phyloP scores from a whole-genome alignment of 495 filamentous ascomycete species.

The Penicillium canescens region DNA sequence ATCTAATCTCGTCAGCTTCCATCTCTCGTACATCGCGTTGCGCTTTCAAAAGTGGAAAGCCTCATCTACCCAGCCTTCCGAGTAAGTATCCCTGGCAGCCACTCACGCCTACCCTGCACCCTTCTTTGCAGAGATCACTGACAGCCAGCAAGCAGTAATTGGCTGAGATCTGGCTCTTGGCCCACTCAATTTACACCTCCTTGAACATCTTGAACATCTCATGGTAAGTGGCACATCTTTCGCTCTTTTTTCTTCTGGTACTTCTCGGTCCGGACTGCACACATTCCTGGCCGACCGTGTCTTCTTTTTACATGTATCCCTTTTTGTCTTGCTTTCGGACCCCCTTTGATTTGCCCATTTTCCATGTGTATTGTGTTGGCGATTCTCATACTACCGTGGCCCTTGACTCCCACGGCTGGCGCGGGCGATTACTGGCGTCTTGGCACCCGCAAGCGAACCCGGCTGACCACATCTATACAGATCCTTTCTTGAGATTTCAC shows the following conservation, averaged over 20 bases:
- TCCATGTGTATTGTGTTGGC: not conserved
- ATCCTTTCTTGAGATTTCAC: conserved; percentile 16
- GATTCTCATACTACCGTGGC: conserved; percentile 2
- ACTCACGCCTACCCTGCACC: conserved; percentile 20
- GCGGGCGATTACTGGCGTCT: conserved; percentile 37
- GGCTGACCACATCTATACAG: conserved; percentile 38
- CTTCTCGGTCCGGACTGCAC: conserved; percentile 26
- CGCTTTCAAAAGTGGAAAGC: conserved; percentile 10
- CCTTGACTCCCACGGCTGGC: conserved; percentile 23
- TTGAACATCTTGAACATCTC: not conserved
- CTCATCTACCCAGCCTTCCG: conserved; percentile 17
- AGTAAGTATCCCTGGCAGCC: conserved; percentile 43
- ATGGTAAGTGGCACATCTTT: conserved; percentile 15
- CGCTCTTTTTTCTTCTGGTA: conserved; percentile 14
- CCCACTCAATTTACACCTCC: not conserved
- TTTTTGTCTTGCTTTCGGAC: not conserved
- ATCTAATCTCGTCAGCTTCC: not conserved
- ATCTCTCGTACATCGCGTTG: conserved; percentile 4
- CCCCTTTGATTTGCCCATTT: not conserved
- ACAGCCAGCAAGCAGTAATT: conserved; percentile 4
- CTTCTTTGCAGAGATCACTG: conserved; percentile 13
- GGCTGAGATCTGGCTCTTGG: not conserved
- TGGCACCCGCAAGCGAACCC: conserved; percentile 47
- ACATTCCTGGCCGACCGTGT: conserved; percentile 35
- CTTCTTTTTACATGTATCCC: conserved; percentile 8